Evolutionary conservation across 495 filamentous ascomycete species (phyloP).

Genomic region (Sabuloglossum arenarium): DNA sequence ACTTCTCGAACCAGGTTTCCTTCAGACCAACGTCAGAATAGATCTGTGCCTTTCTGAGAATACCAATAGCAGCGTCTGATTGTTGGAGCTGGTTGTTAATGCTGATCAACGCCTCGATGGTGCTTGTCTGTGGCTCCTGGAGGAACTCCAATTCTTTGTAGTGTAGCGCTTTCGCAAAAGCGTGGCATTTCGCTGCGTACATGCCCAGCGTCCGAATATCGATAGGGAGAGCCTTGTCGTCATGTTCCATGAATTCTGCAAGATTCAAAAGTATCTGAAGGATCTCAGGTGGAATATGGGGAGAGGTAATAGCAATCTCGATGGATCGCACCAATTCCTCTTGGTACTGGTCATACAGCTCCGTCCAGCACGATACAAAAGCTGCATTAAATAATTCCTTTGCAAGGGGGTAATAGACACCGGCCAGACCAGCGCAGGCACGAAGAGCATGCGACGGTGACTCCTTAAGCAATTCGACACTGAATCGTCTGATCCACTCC

Average conservation of each 20-base stretch:
- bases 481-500: conserved; percentile 94
- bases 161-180: conserved; percentile 91
- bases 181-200: conserved; percentile 87
- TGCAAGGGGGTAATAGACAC: conserved; percentile 79
- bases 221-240: conserved; percentile 93
- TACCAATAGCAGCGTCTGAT: conserved; percentile 92
- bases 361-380: conserved; percentile 97
- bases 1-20: conserved; percentile 96
- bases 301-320: conserved; percentile 79
- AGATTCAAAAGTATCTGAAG: conserved; percentile 87
- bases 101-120: conserved; percentile 89
- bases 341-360: conserved; percentile 84
- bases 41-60: conserved; percentile 78
- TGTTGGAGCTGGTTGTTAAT: conserved; percentile 98
- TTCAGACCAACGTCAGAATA: conserved; percentile 89
- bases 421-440: conserved; percentile 79
- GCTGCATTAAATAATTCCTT: conserved; percentile 92
- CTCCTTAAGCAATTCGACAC: conserved; percentile 84
- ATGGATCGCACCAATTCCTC: conserved; percentile 91
- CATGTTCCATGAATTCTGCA: conserved; percentile 98
- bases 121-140: conserved; percentile 86
- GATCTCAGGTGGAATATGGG: conserved; percentile 86
- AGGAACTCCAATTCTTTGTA: conserved; percentile 98
- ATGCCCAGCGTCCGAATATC: conserved; percentile 84
- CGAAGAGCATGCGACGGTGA: conserved; percentile 86